Percentiles rank a stretch among this genome's conserved stretches.
Conservation (phyloP, 73 alveolate species). For the Paramecium biaurelia region DNA sequence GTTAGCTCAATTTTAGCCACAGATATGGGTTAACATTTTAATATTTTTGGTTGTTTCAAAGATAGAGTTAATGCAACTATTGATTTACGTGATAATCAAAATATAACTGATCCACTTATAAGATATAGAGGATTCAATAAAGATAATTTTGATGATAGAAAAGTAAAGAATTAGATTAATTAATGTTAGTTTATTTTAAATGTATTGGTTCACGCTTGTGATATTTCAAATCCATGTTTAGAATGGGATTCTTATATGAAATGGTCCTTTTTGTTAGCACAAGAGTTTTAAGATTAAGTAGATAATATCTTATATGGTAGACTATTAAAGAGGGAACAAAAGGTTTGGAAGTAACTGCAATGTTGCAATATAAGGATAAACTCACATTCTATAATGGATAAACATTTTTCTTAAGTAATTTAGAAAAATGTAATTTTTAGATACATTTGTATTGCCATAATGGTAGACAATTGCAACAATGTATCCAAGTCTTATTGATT, state of each 20-base stretch:
- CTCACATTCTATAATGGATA: slow-evolving; percentile 45
- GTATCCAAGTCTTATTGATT: not conserved
- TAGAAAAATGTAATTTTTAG: not conserved
- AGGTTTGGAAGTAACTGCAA: slow-evolving; percentile 44
- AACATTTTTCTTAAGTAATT: slow-evolving; percentile 42
- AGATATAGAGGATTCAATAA: slow-evolving; percentile 11
- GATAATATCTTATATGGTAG: not conserved
- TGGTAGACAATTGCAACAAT: not conserved
- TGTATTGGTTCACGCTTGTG: slow-evolving; percentile 56
- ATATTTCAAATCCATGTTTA: slow-evolving; percentile 58
- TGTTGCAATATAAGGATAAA: slow-evolving; percentile 45
- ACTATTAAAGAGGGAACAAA: slow-evolving; percentile 50
- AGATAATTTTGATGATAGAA: slow-evolving; percentile 34
- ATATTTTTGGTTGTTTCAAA: not conserved
- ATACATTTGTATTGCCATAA: not conserved
- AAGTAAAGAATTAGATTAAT: not conserved
- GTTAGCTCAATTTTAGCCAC: slow-evolving; percentile 35
- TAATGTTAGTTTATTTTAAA: not conserved
- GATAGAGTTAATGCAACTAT: not conserved
- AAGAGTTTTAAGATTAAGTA: slow-evolving; percentile 55
- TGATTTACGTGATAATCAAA: not conserved
- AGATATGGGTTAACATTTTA: slow-evolving; percentile 43
- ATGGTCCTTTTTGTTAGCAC: slow-evolving; percentile 38
- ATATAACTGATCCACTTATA: not conserved
- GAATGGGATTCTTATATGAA: slow-evolving; percentile 50